These are phyloP conservation scores for Mycena indigotica DNA, from an alignment of 768 basidiomycete genomes.

Conservation along the genomic window DNA sequence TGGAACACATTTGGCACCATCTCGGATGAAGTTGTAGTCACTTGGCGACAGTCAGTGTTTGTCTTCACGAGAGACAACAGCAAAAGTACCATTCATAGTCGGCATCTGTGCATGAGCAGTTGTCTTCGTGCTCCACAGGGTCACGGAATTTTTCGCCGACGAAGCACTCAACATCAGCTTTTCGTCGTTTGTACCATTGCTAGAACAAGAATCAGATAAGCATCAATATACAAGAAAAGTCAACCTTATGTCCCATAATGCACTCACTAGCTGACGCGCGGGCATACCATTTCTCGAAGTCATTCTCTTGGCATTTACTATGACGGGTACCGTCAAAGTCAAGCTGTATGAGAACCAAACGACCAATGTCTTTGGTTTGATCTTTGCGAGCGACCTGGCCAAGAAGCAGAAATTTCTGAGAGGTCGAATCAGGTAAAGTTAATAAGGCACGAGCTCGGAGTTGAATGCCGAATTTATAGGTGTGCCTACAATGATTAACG, in stretches of 20 bases:
- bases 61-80: neutral
- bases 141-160: slow-evolving; percentile 89
- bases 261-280: slow-evolving; percentile 68
- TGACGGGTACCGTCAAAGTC: slow-evolving; percentile 77
- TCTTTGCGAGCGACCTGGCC: slow-evolving; percentile 73
- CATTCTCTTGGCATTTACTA: slow-evolving; percentile 66
- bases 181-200: slow-evolving; percentile 95
- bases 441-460: slow-evolving; percentile 77
- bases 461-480: slow-evolving; percentile 67
- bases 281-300: slow-evolving; percentile 91
- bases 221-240: slow-evolving; percentile 17
- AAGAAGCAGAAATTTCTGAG: slow-evolving; percentile 91
- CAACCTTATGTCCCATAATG: slow-evolving; percentile 91
- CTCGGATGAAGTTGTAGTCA: slow-evolving; percentile 86
- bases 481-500: slow-evolving; percentile 50
- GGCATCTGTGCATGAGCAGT: slow-evolving; percentile 79
- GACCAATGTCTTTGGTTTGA: slow-evolving; percentile 50
- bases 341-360: slow-evolving; percentile 73
- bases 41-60: slow-evolving; percentile 42
- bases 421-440: slow-evolving; percentile 92
- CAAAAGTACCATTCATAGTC: slow-evolving; percentile 89
- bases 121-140: slow-evolving; percentile 80
- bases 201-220: slow-evolving; percentile 31
- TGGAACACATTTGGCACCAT: slow-evolving; percentile 75
- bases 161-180: slow-evolving; percentile 81